A percentile compares a stretch with the other conserved stretches of the same genome.
Evolutionary conservation across 371 early-diverging fungal species (phyloP).

Genomic region (Syncephalastrum racemosum): DNA sequence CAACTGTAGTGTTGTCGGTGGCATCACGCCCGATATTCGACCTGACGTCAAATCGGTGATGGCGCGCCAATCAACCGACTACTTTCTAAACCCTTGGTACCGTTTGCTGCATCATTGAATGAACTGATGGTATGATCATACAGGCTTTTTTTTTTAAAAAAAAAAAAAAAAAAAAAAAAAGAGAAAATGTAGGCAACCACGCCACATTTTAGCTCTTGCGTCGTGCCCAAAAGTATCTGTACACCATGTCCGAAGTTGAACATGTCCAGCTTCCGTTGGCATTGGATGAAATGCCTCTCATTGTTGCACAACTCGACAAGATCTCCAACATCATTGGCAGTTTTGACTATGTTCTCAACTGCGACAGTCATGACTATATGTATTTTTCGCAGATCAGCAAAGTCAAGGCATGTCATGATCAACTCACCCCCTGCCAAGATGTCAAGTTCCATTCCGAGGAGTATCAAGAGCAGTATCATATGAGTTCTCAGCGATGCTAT

Average conservation of each 20-base stretch:
- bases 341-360: slow-evolving; percentile 20
- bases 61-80: slow-evolving; percentile 9
- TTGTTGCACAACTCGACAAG: slow-evolving; percentile 21
- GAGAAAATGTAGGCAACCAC: slow-evolving; percentile 23
- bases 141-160: slow-evolving; percentile 10
- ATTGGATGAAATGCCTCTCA: slow-evolving; percentile 18
- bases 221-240: slow-evolving; percentile 17
- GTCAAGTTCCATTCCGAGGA: too few species aligned
- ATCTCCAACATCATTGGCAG: slow-evolving; percentile 17
- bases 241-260: slow-evolving; percentile 25
- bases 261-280: slow-evolving; percentile 19
- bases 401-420: too few species aligned
- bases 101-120: slow-evolving; percentile 8
- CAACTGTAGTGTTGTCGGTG: slow-evolving; percentile 45
- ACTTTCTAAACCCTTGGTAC: too few species aligned
- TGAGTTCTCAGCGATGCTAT: too few species aligned
- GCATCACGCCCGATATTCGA: slow-evolving; percentile 44
- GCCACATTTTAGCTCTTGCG: slow-evolving; percentile 22
- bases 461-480: too few species aligned
- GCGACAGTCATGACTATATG: slow-evolving; percentile 16
- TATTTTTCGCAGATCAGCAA: too few species aligned
- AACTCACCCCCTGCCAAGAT: too few species aligned
- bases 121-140: slow-evolving; percentile 8
- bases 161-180: too few species aligned
- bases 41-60: slow-evolving; percentile 19